Evolutionary conservation across 331 rosid genomes (phyloP).

Genomic region (Spiraea crenata): DNA sequence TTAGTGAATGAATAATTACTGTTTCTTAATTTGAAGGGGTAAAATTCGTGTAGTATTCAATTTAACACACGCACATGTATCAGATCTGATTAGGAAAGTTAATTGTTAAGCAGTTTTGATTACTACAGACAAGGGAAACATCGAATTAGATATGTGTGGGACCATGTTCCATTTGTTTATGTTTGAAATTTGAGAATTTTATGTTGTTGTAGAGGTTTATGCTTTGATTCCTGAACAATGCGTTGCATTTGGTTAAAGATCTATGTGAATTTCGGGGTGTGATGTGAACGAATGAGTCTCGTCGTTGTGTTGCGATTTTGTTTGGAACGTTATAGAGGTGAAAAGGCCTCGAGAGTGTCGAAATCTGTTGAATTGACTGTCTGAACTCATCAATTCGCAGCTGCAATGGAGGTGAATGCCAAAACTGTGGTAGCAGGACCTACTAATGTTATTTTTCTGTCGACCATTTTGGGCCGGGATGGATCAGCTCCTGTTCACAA

Average conservation of each 20-base stretch:
- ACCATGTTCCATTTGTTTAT: background rate
- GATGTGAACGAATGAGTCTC: conserved; percentile 20
- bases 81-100: conserved; percentile 46
- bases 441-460: conserved; percentile 84
- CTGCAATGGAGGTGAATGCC: conserved; percentile 79
- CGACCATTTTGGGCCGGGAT: conserved; percentile 83
- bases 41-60: background rate
- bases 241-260: background rate
- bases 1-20: background rate
- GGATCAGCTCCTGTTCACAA: conserved; percentile 63
- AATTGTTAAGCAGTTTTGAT: background rate
- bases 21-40: background rate
- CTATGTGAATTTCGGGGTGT: background rate
- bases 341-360: conserved; percentile 30
- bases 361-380: conserved; percentile 35
- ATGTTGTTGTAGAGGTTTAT: background rate
- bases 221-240: background rate
- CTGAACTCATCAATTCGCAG: conserved; percentile 37
- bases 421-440: conserved; percentile 70
- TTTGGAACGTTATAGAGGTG: conserved; percentile 38
- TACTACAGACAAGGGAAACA: background rate
- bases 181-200: background rate
- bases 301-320: conserved; percentile 59
- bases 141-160: background rate
- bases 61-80: conserved; percentile 2